Conservation (phyloP, 768 basidiomycete species). For the Russula griseocarnosa region DNA sequence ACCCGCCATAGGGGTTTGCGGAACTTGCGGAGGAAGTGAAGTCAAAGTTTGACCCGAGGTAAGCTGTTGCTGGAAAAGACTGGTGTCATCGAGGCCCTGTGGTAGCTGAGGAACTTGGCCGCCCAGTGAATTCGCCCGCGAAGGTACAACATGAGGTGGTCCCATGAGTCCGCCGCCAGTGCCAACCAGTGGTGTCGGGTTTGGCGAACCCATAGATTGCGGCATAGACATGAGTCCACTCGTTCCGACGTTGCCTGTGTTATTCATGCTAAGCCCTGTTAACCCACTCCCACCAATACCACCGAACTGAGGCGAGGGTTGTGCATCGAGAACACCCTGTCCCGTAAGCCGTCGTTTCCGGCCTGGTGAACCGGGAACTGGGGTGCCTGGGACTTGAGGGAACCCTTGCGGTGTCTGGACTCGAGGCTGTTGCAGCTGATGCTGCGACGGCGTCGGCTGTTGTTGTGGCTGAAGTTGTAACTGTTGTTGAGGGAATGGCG, state of each 20-base stretch:
- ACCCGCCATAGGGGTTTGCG: slow-evolving; percentile 24
- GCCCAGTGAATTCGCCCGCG: slow-evolving; percentile 29
- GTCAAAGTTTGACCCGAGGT: slow-evolving; percentile 4
- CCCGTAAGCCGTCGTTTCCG: slow-evolving; percentile 27
- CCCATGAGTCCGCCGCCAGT: slow-evolving; percentile 39
- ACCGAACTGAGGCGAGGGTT: slow-evolving; percentile 22
- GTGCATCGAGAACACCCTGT: slow-evolving; percentile 15
- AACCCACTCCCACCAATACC: slow-evolving; percentile 16
- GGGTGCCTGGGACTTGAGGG: slow-evolving; percentile 20
- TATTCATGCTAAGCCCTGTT: slow-evolving; percentile 17
- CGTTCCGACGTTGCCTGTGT: slow-evolving; percentile 8
- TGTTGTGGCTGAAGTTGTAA: slow-evolving; percentile 21
- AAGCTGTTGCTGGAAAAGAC: slow-evolving; percentile 14
- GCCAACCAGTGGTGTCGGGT: slow-evolving; percentile 33
- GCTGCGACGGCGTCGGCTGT: slow-evolving; percentile 8
- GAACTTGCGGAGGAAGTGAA: slow-evolving; percentile 27
- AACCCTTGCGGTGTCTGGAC: slow-evolving; percentile 17
- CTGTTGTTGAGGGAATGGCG: slow-evolving; percentile 24
- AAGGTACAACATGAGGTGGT: slow-evolving; percentile 35
- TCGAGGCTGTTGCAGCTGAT: slow-evolving; percentile 11
- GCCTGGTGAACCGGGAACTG: slow-evolving; percentile 21
- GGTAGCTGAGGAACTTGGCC: slow-evolving; percentile 27
- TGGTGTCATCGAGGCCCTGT: slow-evolving; percentile 33
- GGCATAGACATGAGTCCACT: slow-evolving; percentile 16
- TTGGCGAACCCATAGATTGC: slow-evolving; percentile 28